Evolutionary conservation across 306 rosid genomes (phyloP).

Genomic region (Corylus avellana): DNA sequence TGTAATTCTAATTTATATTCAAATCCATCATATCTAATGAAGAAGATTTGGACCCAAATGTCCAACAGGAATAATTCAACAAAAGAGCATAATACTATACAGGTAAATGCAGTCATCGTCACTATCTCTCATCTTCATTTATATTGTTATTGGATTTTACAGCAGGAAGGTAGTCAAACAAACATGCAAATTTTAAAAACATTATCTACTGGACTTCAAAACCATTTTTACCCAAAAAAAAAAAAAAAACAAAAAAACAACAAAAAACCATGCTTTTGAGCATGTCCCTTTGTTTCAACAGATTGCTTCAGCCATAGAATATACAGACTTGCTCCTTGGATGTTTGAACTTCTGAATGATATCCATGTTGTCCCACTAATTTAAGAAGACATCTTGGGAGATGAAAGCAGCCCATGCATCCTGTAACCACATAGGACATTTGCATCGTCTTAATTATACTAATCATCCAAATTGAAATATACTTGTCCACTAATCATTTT

Average conservation of each 20-base stretch:
- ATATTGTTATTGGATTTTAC: slow-evolving; percentile 3
- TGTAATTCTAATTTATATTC: too few species aligned
- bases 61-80: too few species aligned
- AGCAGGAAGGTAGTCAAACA: background rate
- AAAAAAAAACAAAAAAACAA: background rate
- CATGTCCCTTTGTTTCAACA: background rate
- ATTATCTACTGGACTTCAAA: background rate
- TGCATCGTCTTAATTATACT: background rate
- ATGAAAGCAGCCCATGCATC: slow-evolving; percentile 86
- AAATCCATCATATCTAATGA: too few species aligned
- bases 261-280: background rate
- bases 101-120: background rate
- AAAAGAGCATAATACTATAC: background rate
- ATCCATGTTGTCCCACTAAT: slow-evolving; percentile 20
- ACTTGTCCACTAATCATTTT: background rate
- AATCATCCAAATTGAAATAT: background rate
- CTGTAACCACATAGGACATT: slow-evolving; percentile 40
- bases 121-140: background rate
- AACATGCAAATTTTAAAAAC: slow-evolving; percentile 8
- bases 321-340: background rate
- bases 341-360: slow-evolving; percentile 11
- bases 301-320: background rate
- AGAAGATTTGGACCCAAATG: too few species aligned
- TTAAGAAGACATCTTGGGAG: slow-evolving; percentile 64
- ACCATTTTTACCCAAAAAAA: background rate